Evolutionary conservation across 1,284 basidiomycete species (phyloP), one percentile per base, ranked within the genome.

Genomic region (Hemileia vastatrix): DNA sequence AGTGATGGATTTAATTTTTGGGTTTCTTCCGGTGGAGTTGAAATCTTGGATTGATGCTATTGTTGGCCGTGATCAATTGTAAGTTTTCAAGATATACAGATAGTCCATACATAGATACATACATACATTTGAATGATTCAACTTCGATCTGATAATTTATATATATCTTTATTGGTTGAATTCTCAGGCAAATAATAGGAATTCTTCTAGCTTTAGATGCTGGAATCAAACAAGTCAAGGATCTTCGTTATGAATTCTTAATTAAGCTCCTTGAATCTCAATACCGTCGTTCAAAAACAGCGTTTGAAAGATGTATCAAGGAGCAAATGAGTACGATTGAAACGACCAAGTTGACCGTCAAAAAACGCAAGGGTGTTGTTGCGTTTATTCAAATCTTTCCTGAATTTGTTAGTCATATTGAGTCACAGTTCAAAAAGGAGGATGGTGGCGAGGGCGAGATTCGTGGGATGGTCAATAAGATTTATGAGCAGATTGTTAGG

Each of bases 301-400:
- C 49, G 6, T 61, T 61, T 15, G 70, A 70, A 8, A 65, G 66
- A 2, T 69, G 68, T 23, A 57, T 77, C 40, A 71, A 72, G 67
- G 87, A 91, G 63, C 92, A 96, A 77, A 84, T 96, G 68, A 86
- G 86, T 64, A 82, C 82, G n/a, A 86, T 96, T 54, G 92, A 94
- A 71, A 84, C 87, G 67, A 94, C 90, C 1, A 93, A 92, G 75
- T 77, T 93, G 53, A 88, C 87, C 4, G 87, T 85, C 75, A 94
- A 90, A 81, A 95, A 94, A 75, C 85, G 93, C 23, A 86, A 84
- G 67, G 94, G 94, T 2, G 88, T 96, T 15, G 87, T 86, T n/a
- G 87, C 87, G 54, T 97, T 97, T 74, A 85, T 97, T 70, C 87
- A 87, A 68, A 84, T 90, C 73, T 96, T 98, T 80, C 90, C 94